Conservation (phyloP, 176 grass and related monocot genomes). For the Paspalum notatum region DNA sequence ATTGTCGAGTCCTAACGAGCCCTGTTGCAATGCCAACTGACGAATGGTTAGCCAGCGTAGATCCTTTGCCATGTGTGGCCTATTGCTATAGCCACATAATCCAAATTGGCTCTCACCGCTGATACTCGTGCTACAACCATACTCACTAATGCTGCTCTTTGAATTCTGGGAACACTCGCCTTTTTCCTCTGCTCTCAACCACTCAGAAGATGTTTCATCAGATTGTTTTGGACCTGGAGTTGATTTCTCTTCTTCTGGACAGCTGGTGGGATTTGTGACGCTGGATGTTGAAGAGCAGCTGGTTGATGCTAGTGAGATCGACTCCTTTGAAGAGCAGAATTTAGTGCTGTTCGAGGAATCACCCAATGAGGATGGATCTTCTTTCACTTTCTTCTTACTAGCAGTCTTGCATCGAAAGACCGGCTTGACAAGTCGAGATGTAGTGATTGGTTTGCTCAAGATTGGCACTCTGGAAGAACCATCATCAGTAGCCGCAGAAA, state of each 20-base stretch:
- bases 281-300: slow-evolving; percentile 54
- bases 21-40: slow-evolving; percentile 61
- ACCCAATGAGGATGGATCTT: slow-evolving; percentile 53
- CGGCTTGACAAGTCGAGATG: slow-evolving; percentile 60
- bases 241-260: slow-evolving; percentile 39
- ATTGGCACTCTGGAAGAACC: slow-evolving; percentile 45
- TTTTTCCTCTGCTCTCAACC: slow-evolving; percentile 55
- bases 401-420: slow-evolving; percentile 50
- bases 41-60: slow-evolving; percentile 76
- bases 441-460: slow-evolving; percentile 56
- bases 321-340: slow-evolving; percentile 60
- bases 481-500: slow-evolving; percentile 48
- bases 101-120: slow-evolving; percentile 61
- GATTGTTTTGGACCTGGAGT: slow-evolving; percentile 37
- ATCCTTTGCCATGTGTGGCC: slow-evolving; percentile 97
- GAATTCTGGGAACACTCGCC: slow-evolving; percentile 83
- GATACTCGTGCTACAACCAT: slow-evolving; percentile 77
- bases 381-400: slow-evolving; percentile 62
- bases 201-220: slow-evolving; percentile 41
- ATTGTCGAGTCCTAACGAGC: slow-evolving; percentile 80
- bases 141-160: slow-evolving; percentile 87
- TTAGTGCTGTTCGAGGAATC: slow-evolving; percentile 57
- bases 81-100: slow-evolving; percentile 60
- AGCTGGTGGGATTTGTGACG: slow-evolving; percentile 44
- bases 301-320: slow-evolving; percentile 56